A percentile compares a stretch with the other conserved stretches of the same genome.
These are phyloP conservation scores for Vitis amurensis DNA, from an alignment of 164 flowering plant species.

Conservation along the genomic window DNA sequence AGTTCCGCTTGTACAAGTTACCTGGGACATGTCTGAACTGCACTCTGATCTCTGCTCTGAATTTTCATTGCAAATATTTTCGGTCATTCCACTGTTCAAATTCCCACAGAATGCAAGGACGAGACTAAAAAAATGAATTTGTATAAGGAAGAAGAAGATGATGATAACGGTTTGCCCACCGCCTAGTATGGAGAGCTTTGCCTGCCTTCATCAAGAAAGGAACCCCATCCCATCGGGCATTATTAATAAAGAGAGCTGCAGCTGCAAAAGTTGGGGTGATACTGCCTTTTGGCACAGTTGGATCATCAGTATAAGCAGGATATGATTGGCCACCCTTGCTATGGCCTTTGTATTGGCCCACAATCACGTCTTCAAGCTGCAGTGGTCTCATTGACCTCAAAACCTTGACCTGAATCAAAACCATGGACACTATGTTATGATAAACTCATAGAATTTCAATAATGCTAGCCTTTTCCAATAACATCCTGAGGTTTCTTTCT, in stretches of 20 bases:
- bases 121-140: not conserved
- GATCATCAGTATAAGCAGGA: conserved; percentile 71
- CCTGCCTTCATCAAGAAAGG: conserved; percentile 95
- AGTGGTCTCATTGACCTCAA: conserved; percentile 70
- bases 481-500: too few species aligned
- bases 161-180: conserved; percentile 28
- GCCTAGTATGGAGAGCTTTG: conserved; percentile 61
- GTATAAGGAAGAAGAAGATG: not conserved
- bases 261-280: conserved; percentile 84
- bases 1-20: conserved; percentile 59
- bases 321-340: conserved; percentile 49
- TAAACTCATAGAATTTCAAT: not conserved
- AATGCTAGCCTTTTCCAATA: not conserved
- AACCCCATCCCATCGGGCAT: conserved; percentile 96
- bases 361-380: conserved; percentile 55
- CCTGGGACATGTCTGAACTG: conserved; percentile 95
- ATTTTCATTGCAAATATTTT: conserved; percentile 9
- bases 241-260: conserved; percentile 76
- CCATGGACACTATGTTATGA: conserved; percentile 2
- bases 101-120: not conserved
- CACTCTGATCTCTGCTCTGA: conserved; percentile 87
- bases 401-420: conserved; percentile 68
- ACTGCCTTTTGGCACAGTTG: conserved; percentile 64
- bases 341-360: conserved; percentile 79
- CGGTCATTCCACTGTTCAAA: not conserved